A percentile compares a stretch with the other conserved stretches of the same genome.
Conservation (phyloP, 306 rosid species). For the Carpinus viminea region DNA sequence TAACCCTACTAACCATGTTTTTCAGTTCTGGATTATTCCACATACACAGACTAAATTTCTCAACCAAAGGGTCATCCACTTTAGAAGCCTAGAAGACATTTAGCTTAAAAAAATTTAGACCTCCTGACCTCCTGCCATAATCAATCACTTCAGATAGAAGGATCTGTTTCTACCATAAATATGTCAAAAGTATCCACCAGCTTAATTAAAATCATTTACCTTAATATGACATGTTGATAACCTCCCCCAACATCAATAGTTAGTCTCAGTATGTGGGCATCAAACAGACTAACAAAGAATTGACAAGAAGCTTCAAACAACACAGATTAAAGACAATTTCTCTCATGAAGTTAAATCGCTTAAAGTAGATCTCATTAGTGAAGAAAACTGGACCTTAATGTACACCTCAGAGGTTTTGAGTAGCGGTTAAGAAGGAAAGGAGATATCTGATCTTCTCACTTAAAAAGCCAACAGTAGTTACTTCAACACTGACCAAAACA, state of each 20-base stretch:
- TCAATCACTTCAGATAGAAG: not conserved
- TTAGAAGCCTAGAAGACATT: not conserved
- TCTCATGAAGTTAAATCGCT: not conserved
- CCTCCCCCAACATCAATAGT: not conserved
- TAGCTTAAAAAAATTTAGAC: not conserved
- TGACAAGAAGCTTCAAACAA: not conserved
- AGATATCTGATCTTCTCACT: not conserved
- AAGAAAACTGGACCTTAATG: not conserved
- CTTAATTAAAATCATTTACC: not conserved
- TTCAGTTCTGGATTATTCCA: not conserved
- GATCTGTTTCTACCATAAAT: not conserved
- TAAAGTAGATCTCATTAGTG: not conserved
- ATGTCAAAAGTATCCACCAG: not conserved
- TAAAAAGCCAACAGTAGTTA: not conserved
- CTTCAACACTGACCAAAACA: not conserved
- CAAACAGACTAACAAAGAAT: not conserved
- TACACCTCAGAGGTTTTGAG: not conserved
- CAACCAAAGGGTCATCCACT: not conserved
- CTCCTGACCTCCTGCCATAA: not conserved
- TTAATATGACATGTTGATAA: not conserved
- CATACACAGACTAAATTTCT: not conserved
- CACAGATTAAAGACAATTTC: not conserved
- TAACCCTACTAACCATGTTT: not conserved
- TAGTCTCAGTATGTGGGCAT: not conserved
- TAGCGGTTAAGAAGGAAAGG: not conserved